These are phyloP conservation scores for Candolleomyces aberdarensis DNA, from an alignment of 768 basidiomycete species.

Conservation along the genomic window DNA sequence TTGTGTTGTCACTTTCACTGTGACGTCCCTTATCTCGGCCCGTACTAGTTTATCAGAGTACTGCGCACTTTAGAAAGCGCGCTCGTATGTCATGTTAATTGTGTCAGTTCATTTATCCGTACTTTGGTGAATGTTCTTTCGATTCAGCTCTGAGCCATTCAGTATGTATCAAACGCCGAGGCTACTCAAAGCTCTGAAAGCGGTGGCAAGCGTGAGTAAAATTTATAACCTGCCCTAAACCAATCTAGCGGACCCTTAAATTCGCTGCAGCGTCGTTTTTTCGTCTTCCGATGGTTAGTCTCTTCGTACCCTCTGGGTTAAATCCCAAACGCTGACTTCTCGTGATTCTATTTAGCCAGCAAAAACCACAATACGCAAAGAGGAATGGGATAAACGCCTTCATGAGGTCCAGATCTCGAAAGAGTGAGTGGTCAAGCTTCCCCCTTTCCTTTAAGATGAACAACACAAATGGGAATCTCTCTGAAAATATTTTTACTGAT, in stretches of 20 bases:
- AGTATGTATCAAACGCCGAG: background rate
- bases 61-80: too few species aligned
- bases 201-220: background rate
- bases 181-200: constrained; percentile 1
- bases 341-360: constrained; percentile 31
- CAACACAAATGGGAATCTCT: constrained; percentile 97
- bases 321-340: constrained; percentile 1
- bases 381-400: constrained; percentile 85
- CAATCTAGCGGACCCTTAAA: constrained; percentile 25
- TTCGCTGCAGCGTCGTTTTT: constrained; percentile 13
- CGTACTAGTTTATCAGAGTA: too few species aligned
- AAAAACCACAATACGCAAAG: constrained; percentile 62
- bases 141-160: too few species aligned
- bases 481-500: constrained; percentile 64
- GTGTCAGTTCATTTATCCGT: too few species aligned
- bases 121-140: too few species aligned
- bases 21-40: background rate
- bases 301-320: constrained; percentile 8
- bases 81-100: too few species aligned
- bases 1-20: background rate
- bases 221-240: constrained; percentile 32
- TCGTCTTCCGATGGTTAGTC: constrained; percentile 32
- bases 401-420: constrained; percentile 83
- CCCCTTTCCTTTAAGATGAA: constrained; percentile 48
- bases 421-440: constrained; percentile 61